Base-by-base conservation (phyloP, 331 rosid genomes). In the Acacia pycnantha region DNA sequence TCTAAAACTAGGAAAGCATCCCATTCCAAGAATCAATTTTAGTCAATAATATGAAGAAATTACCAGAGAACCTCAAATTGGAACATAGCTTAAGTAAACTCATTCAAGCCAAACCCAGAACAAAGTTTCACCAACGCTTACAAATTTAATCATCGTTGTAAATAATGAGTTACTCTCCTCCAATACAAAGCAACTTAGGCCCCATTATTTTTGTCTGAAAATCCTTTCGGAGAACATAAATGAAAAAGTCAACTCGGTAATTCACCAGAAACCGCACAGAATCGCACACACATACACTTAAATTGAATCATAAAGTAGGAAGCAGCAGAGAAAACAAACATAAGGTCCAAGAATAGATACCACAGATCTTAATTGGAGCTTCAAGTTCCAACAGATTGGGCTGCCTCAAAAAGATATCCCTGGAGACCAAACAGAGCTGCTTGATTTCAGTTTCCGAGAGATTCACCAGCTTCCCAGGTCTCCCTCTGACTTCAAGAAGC, bases 291-390 rank as follows among this genome's bases (percentile, higher is more conserved):
- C 8, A 76, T 9, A n/a, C 74, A 64, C 50, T 11, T 11, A 46
- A 82, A 68, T 24, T 9, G 54, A 74, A 31, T 62, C 8, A 22
- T 47, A 72, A 72, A 56, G 8, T 27, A 59, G 14, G 0, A 68
- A 37, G 13, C 6, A 27, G 48, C 8, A 70, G 24, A 31, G 22
- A 59, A 77, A 73, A 8, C 83, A 41, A 75, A 41, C 24, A 78
- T 26, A 33, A 72, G 77, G 37, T 82, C 62, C 37, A 86, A 1
- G 80, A 62, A 84, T 70, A 82, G 5, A 9, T 90, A 95, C 98
- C 98, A 85, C 98, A 95, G 50, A 95, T 95, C 83, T 90, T 91
- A 82, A 93, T 59, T 9, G 98, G 97, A 31, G 97, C 97, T 51
- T 91, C 96, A 48, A 95, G 92, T 84, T 93, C 95, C 89, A 93